Base-by-base conservation (phyloP, 768 basidiomycete genomes). In the Russula sp. region DNA sequence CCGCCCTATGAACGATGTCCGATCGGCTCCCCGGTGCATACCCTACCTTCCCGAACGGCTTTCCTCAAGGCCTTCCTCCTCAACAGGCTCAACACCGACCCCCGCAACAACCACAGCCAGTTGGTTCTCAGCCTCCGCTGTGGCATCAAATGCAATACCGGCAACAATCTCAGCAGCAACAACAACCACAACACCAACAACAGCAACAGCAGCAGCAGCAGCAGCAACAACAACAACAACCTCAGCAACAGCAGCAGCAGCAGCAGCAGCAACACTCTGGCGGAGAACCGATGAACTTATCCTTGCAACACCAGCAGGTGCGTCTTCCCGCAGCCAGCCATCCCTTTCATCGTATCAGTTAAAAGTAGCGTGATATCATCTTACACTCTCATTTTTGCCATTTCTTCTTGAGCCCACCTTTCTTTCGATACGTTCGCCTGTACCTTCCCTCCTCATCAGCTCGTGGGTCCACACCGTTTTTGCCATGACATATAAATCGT, bases 1-100 rank as follows among this genome's bases (percentile, higher is more conserved):
- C 61, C 58, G 56, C 65, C 57, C 65, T 55, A 58, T 59, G 56
- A 64, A 56, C 66, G 66, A 67, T 67, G 66, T 65, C 66, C 47
- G 66, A 66, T 65, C 66, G 60, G 38, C 25, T 59, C 41, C 59
- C 63, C 20, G 65, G 65, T 59, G 58, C 56, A 50, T 67, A 65
- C 46, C 39, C 64, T 42, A 14, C 34, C 39, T 58, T 62, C 43
- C 35, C 66, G 39, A 59, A 46, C 36, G 65, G 62, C 55, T 67
- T 65, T 25, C 25, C 57, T n/a, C 60, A 57, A 25, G 57, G 41
- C 18, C 54, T 62, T 25, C 16, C 60, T 3, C 20, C 57, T 32
- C 66, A 67, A 36, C 66, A 67, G 54, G 58, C 56, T 20, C 66
- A 65, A 38, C 59, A 57, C 39, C 66, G 56, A 46, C 39, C 52